phyloP scores from a whole-genome alignment of 768 basidiomycete species.

The Tulasnella calospora region DNA sequence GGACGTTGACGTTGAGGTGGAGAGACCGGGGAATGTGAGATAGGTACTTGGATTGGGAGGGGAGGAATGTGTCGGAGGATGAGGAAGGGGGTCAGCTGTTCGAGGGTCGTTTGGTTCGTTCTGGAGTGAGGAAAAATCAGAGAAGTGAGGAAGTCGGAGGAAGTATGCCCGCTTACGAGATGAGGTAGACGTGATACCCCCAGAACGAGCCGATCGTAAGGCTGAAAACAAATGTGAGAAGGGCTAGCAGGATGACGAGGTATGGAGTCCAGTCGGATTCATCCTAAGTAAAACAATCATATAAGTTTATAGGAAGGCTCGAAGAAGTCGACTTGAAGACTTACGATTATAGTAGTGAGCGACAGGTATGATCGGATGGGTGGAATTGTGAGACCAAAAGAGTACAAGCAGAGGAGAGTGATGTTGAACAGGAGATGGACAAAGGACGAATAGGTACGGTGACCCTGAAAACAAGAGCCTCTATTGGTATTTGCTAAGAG shows the following conservation, averaged over 20 bases:
- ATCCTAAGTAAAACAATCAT: constrained; percentile 26
- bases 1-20: not conserved
- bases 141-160: not conserved
- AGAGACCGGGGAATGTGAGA: constrained; percentile 44
- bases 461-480: constrained; percentile 47
- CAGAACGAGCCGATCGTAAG: constrained; percentile 72
- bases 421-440: constrained; percentile 67
- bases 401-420: constrained; percentile 58
- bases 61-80: constrained; percentile 63
- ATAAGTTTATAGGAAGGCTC: not conserved
- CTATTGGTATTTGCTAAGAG: not conserved
- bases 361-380: constrained; percentile 63
- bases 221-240: constrained; percentile 54
- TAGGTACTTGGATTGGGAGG: constrained; percentile 32
- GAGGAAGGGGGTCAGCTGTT: constrained; percentile 68
- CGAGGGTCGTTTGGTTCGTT: constrained; percentile 82
- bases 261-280: constrained; percentile 64
- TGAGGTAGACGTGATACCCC: constrained; percentile 69
- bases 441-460: constrained; percentile 79
- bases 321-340: constrained; percentile 31
- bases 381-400: constrained; percentile 49
- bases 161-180: constrained; percentile 49
- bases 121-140: constrained; percentile 38
- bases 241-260: constrained; percentile 63
- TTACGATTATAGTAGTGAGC: constrained; percentile 58